Base-by-base conservation (phyloP, 306 rosid genomes). In the Cyclanthera cordifolia region DNA sequence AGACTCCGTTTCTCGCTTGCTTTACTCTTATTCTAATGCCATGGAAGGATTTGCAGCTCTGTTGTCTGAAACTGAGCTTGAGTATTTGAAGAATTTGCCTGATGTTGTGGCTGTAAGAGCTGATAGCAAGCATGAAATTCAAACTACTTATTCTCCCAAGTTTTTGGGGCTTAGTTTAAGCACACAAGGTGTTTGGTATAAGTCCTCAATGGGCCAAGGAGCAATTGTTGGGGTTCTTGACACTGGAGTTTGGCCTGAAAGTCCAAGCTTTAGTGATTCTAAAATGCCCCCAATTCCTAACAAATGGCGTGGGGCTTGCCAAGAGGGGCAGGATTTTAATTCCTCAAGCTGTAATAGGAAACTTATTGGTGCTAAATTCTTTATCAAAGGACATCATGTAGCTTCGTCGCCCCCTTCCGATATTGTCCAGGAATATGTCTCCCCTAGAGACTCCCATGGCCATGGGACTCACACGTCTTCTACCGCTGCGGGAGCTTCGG, bases 391-490 rank as follows among this genome's bases (percentile, higher is more conserved):
- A 65, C 95, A 92, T 47, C 72, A 75, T 3, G 90, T 85, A 55
- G 90, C 88, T 34, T 78, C 88, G 1, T 61, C 72, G 9, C 49
- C 17, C 30, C 82, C 86, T 6, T 76, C 85, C 1, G 80, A 76
- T 27, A 61, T 56, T 12, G 61, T 46, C 52, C 85, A 73, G 17
- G 97, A 92, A 23, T 89, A 89, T 63, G 75, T 76, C 58, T 92
- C 97, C 2, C 85, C 97, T 2, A 81, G 97, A 71, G 97, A 89
- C 54, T 85, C 97, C 4, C 84, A 85, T 2, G 96, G 97, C 12
- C 96, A 91, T 67, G 97, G 97, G 21, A 89, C 95, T 7, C 97
- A 87, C 81, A 91, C 97, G 19, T 79, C 95, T 0, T 91, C 97
- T 14, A 91, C 96, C 0, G 96, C 95, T 0, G 95, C 85, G 6